A percentile compares a stretch with the other conserved stretches of the same genome.
Conservation (phyloP, 305 asterid species). For the Plantago coronopus region DNA sequence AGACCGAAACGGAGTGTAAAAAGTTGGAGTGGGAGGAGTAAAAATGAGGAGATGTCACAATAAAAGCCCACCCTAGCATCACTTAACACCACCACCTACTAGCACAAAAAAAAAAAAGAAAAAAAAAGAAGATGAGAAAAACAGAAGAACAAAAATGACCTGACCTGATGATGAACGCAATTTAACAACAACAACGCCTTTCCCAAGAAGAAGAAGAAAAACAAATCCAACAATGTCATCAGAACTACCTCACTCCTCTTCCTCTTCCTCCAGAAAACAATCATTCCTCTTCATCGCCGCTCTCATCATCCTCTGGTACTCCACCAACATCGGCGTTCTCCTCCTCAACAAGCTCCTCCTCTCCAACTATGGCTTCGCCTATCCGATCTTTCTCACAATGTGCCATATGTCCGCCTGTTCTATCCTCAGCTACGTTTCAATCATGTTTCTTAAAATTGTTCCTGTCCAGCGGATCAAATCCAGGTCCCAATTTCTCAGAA, state of each 20-base stretch:
- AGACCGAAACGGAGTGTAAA: no score
- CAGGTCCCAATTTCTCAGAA: constrained; percentile 65
- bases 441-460: constrained; percentile 65
- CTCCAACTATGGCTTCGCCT: constrained; percentile 80
- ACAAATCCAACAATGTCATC: constrained; percentile 24
- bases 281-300: constrained; percentile 37
- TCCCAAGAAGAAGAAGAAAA: not conserved
- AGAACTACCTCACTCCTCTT: constrained; percentile 13
- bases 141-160: not conserved
- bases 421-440: constrained; percentile 79
- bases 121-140: no score
- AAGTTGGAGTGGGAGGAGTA: no score
- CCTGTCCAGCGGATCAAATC: constrained; percentile 89
- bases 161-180: not conserved
- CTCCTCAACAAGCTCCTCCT: constrained; percentile 87
- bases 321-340: constrained; percentile 84
- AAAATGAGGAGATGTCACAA: no score
- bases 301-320: constrained; percentile 69
- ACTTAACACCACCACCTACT: no score
- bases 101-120: no score
- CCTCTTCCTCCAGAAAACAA: constrained; percentile 35
- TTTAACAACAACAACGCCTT: not conserved
- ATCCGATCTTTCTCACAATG: constrained; percentile 93
- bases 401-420: constrained; percentile 99
- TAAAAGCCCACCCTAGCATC: no score